phyloP scores from a whole-genome alignment of 192 early-diverging fungal genomes.

The Coemansia sp. region DNA sequence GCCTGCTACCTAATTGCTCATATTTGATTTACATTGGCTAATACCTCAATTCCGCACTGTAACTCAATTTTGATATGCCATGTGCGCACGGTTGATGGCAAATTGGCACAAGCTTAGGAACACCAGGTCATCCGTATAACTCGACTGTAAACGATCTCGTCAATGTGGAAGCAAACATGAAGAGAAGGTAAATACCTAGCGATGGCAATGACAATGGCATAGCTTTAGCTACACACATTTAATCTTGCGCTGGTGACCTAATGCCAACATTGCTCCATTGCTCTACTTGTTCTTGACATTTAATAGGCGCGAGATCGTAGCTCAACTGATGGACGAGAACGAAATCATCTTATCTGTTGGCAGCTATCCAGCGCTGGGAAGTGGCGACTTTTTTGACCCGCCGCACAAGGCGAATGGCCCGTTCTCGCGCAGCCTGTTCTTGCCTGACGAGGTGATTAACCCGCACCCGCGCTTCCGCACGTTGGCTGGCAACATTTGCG shows the following conservation, averaged over 20 bases:
- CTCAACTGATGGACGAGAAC: conserved; percentile 62
- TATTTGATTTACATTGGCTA: neutral
- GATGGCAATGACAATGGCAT: too few species aligned
- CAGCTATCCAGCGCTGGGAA: conserved; percentile 90
- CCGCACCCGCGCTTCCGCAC: conserved; percentile 93
- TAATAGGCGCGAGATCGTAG: conserved; percentile 70
- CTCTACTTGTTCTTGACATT: neutral
- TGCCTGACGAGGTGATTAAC: conserved; percentile 93
- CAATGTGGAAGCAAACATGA: conserved; percentile 90
- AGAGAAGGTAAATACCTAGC: conserved; percentile 33
- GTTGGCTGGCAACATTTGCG: conserved; percentile 90
- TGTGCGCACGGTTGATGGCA: neutral
- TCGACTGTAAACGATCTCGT: conserved; percentile 76
- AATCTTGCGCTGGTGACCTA: neutral
- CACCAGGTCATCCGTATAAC: conserved; percentile 90
- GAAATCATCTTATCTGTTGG: conserved; percentile 82
- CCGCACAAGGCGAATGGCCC: conserved; percentile 71
- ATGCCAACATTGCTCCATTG: neutral
- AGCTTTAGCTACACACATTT: neutral
- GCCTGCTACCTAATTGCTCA: neutral
- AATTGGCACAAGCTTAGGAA: conserved; percentile 54
- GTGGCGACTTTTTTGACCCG: conserved; percentile 68
- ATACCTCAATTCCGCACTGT: neutral
- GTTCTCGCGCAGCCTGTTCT: conserved; percentile 82
- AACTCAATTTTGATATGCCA: neutral